These are phyloP conservation scores for Alternaria sp. DNA, from an alignment of 2,329 filamentous ascomycete species.

Conservation along the genomic window DNA sequence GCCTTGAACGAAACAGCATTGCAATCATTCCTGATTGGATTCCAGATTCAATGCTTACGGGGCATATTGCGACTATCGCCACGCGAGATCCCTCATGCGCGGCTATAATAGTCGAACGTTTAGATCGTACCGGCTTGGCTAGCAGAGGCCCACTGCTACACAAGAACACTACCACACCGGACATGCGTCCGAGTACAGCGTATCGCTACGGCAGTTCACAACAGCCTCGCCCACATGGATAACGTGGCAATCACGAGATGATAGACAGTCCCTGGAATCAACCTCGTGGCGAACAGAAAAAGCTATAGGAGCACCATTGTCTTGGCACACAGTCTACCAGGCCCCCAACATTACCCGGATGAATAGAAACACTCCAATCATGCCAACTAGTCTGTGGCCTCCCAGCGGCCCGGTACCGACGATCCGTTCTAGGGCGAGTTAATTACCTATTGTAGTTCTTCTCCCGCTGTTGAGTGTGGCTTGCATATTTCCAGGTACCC, in stretches of 20 bases:
- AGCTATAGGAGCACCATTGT: not conserved
- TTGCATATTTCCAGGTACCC: not conserved
- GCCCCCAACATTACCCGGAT: conserved; percentile 11
- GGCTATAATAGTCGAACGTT: conserved; percentile 3
- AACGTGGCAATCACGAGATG: not conserved
- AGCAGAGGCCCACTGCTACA: not conserved
- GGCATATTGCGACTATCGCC: not conserved
- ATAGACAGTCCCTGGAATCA: not conserved
- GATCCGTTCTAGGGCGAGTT: not conserved
- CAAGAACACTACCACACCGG: not conserved
- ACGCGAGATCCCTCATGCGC: not conserved
- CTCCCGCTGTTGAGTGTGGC: conserved; percentile 6
- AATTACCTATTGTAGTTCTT: not conserved
- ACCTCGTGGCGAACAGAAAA: not conserved
- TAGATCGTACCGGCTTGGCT: not conserved
- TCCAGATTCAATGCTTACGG: conserved; percentile 11
- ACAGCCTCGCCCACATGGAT: not conserved
- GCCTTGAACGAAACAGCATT: not conserved
- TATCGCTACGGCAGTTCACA: not conserved
- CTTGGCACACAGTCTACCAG: not conserved
- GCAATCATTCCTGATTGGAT: conserved; percentile 1
- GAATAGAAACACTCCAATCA: conserved; percentile 10
- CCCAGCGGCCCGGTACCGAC: conserved; percentile 13
- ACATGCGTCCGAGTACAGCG: not conserved
- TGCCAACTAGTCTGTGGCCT: not conserved